Percentiles rank a stretch among this genome's conserved stretches.
These are phyloP conservation scores for Fusarium bulbicola DNA, from an alignment of 2,329 filamentous ascomycete genomes.

Conservation along the genomic window DNA sequence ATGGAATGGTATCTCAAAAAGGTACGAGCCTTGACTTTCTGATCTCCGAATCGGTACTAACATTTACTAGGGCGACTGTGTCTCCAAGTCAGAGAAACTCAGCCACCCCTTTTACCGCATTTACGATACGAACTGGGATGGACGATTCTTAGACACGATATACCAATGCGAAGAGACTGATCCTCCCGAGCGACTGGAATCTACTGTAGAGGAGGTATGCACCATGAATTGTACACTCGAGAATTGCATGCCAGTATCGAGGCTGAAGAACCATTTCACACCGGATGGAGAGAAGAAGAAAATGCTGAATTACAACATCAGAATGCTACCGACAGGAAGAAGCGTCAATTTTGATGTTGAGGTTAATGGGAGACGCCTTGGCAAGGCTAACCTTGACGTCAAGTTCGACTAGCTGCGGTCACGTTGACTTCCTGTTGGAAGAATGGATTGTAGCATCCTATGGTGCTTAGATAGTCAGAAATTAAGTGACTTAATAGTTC, in stretches of 20 bases:
- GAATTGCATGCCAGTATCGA: neutral
- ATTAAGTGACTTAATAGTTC: rapidly evolving
- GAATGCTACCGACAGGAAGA: neutral
- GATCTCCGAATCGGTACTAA: neutral
- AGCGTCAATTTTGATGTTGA: neutral
- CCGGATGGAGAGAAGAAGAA: neutral
- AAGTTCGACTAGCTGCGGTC: neutral
- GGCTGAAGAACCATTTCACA: neutral
- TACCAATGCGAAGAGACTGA: neutral
- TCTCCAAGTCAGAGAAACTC: neutral
- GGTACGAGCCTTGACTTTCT: neutral
- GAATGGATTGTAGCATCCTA: neutral
- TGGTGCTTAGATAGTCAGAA: neutral
- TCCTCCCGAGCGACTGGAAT: neutral
- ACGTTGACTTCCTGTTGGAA: too few relatives aligned
- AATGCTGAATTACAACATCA: neutral
- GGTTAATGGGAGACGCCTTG: neutral
- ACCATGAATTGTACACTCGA: neutral
- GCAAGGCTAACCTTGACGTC: neutral
- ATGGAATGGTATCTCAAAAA: neutral
- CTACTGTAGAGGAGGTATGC: neutral
- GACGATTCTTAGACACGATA: neutral
- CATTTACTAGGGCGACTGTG: neutral
- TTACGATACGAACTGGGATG: neutral
- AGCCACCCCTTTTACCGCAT: neutral